phyloP scores from a whole-genome alignment of 2,329 filamentous ascomycete species.

The Mariannaea sp. region DNA sequence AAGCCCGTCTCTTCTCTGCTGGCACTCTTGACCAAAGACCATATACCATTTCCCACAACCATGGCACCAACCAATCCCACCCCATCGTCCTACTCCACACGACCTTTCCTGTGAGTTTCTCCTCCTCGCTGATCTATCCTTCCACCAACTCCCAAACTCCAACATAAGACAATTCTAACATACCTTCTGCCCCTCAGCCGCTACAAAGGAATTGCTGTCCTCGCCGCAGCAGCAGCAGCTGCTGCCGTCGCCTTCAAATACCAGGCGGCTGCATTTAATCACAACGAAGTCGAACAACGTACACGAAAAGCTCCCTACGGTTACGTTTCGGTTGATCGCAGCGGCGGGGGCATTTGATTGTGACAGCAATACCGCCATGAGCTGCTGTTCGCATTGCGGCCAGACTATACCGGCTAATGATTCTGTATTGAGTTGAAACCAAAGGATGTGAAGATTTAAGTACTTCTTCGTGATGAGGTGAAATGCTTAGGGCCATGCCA shows the following conservation, averaged over 20 bases:
- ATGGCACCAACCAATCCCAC: constrained; percentile 22
- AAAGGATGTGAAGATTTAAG: no score
- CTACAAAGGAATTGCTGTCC: constrained; percentile 44
- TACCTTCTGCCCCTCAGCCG: constrained; percentile 38
- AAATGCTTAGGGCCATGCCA: no score
- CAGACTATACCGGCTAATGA: neutral
- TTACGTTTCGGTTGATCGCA: constrained; percentile 58
- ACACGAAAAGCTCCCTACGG: constrained; percentile 44
- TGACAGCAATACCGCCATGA: no score
- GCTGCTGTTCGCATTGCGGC: no score
- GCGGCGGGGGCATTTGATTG: constrained; percentile 51
- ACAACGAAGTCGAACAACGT: constrained; percentile 52
- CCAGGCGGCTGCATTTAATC: constrained; percentile 43
- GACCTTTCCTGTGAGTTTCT: constrained; percentile 34
- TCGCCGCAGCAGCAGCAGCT: constrained; percentile 41
- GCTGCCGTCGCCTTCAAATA: constrained; percentile 41
- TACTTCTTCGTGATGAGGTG: no score
- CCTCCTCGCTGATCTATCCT: no score
- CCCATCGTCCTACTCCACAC: constrained; percentile 22
- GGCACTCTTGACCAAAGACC: no score
- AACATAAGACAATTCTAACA: neutral
- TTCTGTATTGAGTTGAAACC: no score
- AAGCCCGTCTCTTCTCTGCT: no score
- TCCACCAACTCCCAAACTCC: no score
- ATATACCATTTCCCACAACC: neutral